These are phyloP conservation scores for Didymella sp. DNA, from an alignment of 2,329 filamentous ascomycete genomes.

Conservation along the genomic window DNA sequence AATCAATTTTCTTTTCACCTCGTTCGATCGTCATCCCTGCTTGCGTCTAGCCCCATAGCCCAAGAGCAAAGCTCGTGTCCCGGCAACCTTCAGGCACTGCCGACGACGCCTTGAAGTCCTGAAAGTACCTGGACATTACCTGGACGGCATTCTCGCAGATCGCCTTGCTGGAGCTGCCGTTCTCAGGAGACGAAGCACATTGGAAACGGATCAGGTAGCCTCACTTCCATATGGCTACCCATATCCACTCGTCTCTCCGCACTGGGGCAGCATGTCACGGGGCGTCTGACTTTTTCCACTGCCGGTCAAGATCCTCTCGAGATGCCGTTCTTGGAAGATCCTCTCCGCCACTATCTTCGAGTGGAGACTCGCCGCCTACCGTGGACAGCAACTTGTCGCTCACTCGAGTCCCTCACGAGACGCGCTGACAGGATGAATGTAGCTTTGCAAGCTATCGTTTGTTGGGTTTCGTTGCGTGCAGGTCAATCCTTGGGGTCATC, in stretches of 20 bases:
- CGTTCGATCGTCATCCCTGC: conserved; percentile 21
- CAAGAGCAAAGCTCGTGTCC: conserved; percentile 1
- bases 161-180: neutral
- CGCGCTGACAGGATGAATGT: conserved; percentile 20
- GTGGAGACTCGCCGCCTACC: conserved; percentile 24
- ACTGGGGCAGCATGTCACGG: conserved; percentile 33
- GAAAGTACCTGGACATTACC: neutral
- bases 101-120: conserved; percentile 2
- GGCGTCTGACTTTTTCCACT: conserved; percentile 39
- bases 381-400: conserved; percentile 7
- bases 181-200: neutral
- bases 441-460: conserved; percentile 35
- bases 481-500: conserved; percentile 25
- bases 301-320: conserved; percentile 33
- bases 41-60: conserved; percentile 28
- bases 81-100: conserved; percentile 1
- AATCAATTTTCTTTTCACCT: conserved; percentile 14
- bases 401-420: conserved; percentile 7
- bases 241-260: conserved; percentile 23
- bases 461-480: conserved; percentile 33
- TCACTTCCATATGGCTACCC: conserved; percentile 8
- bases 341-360: conserved; percentile 29
- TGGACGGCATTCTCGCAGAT: neutral
- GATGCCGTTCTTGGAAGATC: conserved; percentile 37
- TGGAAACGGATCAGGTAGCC: conserved; percentile 15